phyloP scores from a whole-genome alignment of 768 basidiomycete genomes.

The Pisolithus orientalis region DNA sequence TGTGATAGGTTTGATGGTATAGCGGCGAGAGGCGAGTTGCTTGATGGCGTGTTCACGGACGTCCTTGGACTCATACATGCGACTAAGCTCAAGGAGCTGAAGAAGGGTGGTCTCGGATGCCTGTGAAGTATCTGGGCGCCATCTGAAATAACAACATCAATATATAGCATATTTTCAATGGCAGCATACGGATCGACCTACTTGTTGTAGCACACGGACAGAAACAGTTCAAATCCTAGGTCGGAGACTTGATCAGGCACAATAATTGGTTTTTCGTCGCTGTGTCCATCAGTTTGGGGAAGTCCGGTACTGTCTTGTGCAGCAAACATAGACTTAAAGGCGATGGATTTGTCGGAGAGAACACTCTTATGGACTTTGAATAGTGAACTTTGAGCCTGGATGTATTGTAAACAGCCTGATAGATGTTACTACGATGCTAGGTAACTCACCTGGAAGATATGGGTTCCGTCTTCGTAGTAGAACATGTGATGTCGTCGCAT shows the following conservation, averaged over 20 bases:
- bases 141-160: background rate
- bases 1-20: background rate
- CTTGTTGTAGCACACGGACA: background rate
- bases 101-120: background rate
- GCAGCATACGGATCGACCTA: background rate
- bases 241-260: background rate
- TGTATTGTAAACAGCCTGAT: background rate
- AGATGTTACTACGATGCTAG: background rate
- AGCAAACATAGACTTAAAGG: background rate
- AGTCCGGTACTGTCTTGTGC: too few relatives aligned
- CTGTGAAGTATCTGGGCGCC: background rate
- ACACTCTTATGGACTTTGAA: background rate
- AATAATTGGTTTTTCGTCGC: background rate
- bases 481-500: background rate
- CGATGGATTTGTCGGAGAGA: background rate
- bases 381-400: background rate
- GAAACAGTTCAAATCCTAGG: background rate
- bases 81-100: background rate
- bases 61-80: background rate
- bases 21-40: background rate
- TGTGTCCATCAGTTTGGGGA: background rate
- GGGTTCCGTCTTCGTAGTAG: background rate
- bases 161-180: background rate
- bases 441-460: background rate
- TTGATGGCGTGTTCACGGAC: background rate